Base-by-base conservation (phyloP, 768 basidiomycete species). In the Mycena olivaceomarginata region DNA sequence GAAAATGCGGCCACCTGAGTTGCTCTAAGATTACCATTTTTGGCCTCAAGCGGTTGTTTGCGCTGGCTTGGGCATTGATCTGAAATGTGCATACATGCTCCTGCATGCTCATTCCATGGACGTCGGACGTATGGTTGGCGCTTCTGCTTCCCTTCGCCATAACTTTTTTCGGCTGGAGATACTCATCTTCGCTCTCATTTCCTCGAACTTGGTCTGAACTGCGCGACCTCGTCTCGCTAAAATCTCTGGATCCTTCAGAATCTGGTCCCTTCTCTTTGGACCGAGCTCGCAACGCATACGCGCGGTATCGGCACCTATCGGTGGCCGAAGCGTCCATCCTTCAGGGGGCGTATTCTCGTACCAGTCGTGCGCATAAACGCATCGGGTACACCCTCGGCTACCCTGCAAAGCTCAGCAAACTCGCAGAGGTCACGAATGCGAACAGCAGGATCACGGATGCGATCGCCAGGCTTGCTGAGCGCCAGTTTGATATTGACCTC, bases 371-470 rank as follows among this genome's bases (percentile, higher is more conserved):
- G 0, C 89, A 91, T 79, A 91, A 89, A 79, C 88, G 88, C 11
- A 80, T 92, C 5, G 91, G 89, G 0, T 88, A 88, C 81, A 86
- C 85, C 22, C 86, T 93, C 57, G 91, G 92, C 1, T 94, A 94
- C 79, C 84, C 89, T 6, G 83, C 82, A 25, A 94, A 94, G 81
- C 84, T 94, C 18, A 86, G 90, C 18, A 83, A 78, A 22, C 84
- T 91, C 7, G 84, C 86, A 71, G 83, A 85, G 57, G 86, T 89
- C 43, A 89, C 88, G 3, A 81, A 83, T 22, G 75, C 86, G 63
- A 90, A 90, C 74, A 80, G 85, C 7, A 81, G 77, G 2, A 77
- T 91, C 45, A 85, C 88, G 12, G 83, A 85, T 22, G 85, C 83
- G 0, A 89, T 93, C 60, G 89, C 86, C 12, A 82, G 81, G 9